Percentiles rank a stretch among this genome's conserved stretches.
phyloP scores from a whole-genome alignment of 139 green algal species.

The Coelastrella sp. region DNA sequence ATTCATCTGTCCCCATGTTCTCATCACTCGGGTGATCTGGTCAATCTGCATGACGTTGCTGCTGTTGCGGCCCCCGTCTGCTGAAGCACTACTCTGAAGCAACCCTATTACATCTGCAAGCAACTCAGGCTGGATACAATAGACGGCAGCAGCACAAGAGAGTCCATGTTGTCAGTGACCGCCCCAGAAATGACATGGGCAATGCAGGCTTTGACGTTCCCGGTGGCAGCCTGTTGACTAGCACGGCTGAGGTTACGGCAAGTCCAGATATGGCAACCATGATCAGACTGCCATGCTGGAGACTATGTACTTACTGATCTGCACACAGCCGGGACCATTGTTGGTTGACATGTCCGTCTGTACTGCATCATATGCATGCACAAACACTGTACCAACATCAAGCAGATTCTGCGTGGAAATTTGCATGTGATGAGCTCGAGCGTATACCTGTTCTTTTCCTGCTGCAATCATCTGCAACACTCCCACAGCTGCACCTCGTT shows the following conservation, averaged over 20 bases:
- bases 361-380: too few species aligned
- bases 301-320: too few species aligned
- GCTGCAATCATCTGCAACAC: constrained; percentile 76
- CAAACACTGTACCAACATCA: background rate
- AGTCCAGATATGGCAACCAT: too few species aligned
- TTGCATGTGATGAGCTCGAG: background rate
- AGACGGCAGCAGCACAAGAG: background rate
- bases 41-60: constrained; percentile 47
- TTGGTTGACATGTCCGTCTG: too few species aligned
- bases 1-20: constrained; percentile 65
- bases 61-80: background rate
- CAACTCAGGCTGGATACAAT: background rate
- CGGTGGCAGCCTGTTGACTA: too few species aligned
- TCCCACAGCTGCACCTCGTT: constrained; percentile 80
- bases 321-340: too few species aligned
- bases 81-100: constrained; percentile 55
- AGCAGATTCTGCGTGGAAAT: background rate
- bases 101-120: constrained; percentile 62
- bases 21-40: constrained; percentile 58
- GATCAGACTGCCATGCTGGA: too few species aligned
- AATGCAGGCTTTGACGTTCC: too few species aligned
- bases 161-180: too few species aligned
- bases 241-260: too few species aligned
- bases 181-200: background rate
- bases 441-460: constrained; percentile 55